These are phyloP conservation scores for Tetradesmus lagerheimii DNA, from an alignment of 139 green algal species.

Conservation along the genomic window DNA sequence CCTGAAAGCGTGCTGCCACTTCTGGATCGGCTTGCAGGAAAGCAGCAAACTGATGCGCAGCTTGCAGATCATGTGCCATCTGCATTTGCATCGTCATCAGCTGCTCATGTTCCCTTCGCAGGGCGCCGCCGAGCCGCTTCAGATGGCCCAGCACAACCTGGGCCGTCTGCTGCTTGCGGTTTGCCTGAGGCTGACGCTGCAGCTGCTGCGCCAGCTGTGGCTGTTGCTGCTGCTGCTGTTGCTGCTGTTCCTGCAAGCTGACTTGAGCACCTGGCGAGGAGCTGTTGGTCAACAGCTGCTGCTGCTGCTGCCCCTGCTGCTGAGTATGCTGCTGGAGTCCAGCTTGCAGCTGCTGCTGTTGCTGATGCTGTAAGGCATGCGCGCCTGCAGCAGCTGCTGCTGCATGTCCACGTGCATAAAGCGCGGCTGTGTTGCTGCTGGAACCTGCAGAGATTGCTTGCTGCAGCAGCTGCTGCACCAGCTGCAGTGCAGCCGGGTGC, in stretches of 20 bases:
- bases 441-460: not conserved
- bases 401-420: not conserved
- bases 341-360: not conserved
- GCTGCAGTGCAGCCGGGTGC: conserved; percentile 7
- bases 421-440: not conserved
- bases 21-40: not conserved
- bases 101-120: not conserved
- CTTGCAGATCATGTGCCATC: not conserved
- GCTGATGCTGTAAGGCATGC: not conserved
- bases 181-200: not conserved
- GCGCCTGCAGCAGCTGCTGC: not conserved
- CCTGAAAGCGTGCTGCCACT: not conserved
- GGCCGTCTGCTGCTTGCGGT: not conserved
- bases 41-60: not conserved
- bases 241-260: not conserved
- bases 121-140: not conserved
- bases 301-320: not conserved
- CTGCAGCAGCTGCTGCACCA: conserved; percentile 28
- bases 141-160: not conserved
- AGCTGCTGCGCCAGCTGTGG: not conserved
- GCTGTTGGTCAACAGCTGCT: not conserved
- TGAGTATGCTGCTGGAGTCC: not conserved
- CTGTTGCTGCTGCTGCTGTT: not conserved
- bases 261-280: not conserved
- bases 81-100: not conserved